phyloP scores from a whole-genome alignment of 2,329 filamentous ascomycete genomes.

The Monilinia aucupariae region DNA sequence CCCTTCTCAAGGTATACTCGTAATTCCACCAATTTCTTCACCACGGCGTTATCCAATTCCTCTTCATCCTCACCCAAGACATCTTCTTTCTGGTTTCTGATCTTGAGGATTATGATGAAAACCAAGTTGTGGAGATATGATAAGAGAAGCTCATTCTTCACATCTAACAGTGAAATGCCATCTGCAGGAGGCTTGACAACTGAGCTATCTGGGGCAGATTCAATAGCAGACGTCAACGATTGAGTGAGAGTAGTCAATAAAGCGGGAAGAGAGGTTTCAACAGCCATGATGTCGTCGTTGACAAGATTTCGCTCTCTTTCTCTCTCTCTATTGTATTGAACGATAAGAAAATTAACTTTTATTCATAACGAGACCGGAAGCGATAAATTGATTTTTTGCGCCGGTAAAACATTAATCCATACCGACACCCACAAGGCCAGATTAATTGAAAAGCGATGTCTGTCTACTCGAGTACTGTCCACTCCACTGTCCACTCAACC shows the following conservation, averaged over 20 bases:
- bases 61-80: conserved; percentile 36
- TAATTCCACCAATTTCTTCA: conserved; percentile 83
- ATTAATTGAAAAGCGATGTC: conserved; percentile 5
- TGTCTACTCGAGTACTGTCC: too few relatives aligned
- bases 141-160: conserved; percentile 95
- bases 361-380: too few relatives aligned
- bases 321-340: conserved; percentile 10
- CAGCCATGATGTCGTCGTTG: conserved; percentile 40
- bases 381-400: conserved; percentile 17
- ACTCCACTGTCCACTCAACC: background rate
- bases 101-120: conserved; percentile 76
- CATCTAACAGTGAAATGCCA: conserved; percentile 89
- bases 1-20: conserved; percentile 92
- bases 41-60: conserved; percentile 58
- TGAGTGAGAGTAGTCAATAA: conserved; percentile 51
- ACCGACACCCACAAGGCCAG: conserved; percentile 3
- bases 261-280: conserved; percentile 45
- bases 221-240: conserved; percentile 54
- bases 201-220: conserved; percentile 59
- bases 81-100: conserved; percentile 50
- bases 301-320: background rate
- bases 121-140: conserved; percentile 94
- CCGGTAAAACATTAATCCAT: conserved; percentile 22
- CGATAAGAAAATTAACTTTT: background rate
- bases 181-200: conserved; percentile 68